These are phyloP conservation scores for Mycena citricolor DNA, from an alignment of 1,284 basidiomycete genomes.

Conservation along the genomic window DNA sequence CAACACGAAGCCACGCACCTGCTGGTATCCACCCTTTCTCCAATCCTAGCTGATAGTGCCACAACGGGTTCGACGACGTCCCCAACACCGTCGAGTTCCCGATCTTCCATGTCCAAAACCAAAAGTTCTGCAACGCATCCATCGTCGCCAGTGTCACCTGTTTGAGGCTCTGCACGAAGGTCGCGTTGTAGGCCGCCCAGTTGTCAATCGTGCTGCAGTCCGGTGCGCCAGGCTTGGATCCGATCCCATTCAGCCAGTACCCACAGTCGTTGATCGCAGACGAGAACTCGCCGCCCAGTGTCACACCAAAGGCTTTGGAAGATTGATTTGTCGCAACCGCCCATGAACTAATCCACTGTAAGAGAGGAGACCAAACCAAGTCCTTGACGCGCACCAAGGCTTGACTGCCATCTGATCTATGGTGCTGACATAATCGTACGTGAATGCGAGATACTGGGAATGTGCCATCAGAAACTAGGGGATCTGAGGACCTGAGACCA, in stretches of 20 bases:
- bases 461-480: slow-evolving; percentile 36
- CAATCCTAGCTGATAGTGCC: slow-evolving; percentile 76
- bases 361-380: slow-evolving; percentile 19
- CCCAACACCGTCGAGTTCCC: slow-evolving; percentile 56
- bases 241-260: slow-evolving; percentile 61
- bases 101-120: slow-evolving; percentile 89
- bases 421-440: slow-evolving; percentile 33
- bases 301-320: slow-evolving; percentile 62
- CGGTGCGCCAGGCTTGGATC: slow-evolving; percentile 51
- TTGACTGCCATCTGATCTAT: slow-evolving; percentile 36
- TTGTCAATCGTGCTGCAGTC: slow-evolving; percentile 48
- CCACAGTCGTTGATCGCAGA: slow-evolving; percentile 70
- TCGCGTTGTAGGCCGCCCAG: slow-evolving; percentile 49
- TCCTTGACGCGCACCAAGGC: slow-evolving; percentile 48
- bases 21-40: slow-evolving; percentile 73
- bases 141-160: slow-evolving; percentile 64
- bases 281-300: slow-evolving; percentile 68
- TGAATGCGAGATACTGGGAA: slow-evolving; percentile 53
- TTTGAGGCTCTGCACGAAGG: slow-evolving; percentile 51
- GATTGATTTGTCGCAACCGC: slow-evolving; percentile 50
- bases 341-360: slow-evolving; percentile 34
- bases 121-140: slow-evolving; percentile 73
- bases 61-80: slow-evolving; percentile 66
- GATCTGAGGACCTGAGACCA: background rate
- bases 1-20: slow-evolving; percentile 27